Base-by-base conservation (phyloP, 345 rosid species). In the Rhodomyrtus tomentosa region DNA sequence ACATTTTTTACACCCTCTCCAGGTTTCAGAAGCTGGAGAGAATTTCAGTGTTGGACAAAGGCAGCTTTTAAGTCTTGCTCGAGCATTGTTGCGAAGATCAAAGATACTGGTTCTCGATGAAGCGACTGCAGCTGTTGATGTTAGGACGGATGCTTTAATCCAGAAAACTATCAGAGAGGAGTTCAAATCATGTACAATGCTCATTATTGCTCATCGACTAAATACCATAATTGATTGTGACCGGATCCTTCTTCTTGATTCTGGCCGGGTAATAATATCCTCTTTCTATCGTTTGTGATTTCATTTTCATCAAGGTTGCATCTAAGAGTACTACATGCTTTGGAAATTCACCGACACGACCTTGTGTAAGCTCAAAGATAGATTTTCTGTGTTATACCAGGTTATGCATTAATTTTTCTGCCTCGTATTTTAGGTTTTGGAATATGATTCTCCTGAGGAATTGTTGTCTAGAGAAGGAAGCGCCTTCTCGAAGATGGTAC, bases 51-150 rank as follows among this genome's bases (percentile, higher is more conserved):
- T 97, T 51, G 99, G 99, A 83, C 99, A 97, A 88, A 92, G 99
- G 90, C 99, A 97, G 87, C 87, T 97, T 83, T 84, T 97, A 83
- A 97, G 99, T 93, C 99, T 97, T 92, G 94, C 99, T 62, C 98
- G 99, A 76, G 99, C 99, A 21, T 86, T 97, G 86, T 87, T 97
- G 87, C 94, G 99, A 83, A 92, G 99, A 87, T 94, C 99, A 38
- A 97, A 97, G 94, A 97, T 97, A 89, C 98, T 97, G 80, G 95
- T 95, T 38, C 99, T 97, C 50, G 99, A 97, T 88, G 99, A 97
- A 91, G 99, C 99, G 82, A 97, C 99, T 83, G 99, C 99, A 55
- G 99, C 99, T 87, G 99, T 97, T 81, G 99, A 97, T 86, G 99
- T 97, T 51, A 92, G 99, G 89, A 97, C 99, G 10, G 99, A 97